Evolutionary conservation across 2,329 filamentous ascomycete genomes (phyloP).

Genomic region (Cordyceps tenuipes): DNA sequence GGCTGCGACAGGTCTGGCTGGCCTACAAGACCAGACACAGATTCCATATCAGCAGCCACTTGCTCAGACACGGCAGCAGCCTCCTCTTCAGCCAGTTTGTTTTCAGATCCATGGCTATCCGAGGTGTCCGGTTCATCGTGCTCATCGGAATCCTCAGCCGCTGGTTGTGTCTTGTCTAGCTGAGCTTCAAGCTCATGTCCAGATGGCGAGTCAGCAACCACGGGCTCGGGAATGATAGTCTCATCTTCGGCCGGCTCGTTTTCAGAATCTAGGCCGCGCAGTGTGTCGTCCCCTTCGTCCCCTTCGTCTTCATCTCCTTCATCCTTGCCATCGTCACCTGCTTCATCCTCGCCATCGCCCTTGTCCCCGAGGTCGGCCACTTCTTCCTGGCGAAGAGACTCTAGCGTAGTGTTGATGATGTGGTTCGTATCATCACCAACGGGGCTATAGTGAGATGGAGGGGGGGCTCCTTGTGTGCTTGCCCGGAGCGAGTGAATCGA

Average conservation of each 20-base stretch:
- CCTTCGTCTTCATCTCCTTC: conserved; percentile 2
- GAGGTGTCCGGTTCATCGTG: neutral
- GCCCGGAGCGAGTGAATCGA: conserved; percentile 44
- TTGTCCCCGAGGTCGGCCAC: conserved; percentile 15
- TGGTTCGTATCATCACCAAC: conserved; percentile 48
- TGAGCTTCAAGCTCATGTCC: neutral
- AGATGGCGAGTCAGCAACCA: neutral
- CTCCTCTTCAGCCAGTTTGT: neutral
- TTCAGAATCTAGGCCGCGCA: conserved; percentile 6
- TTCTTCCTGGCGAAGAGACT: conserved; percentile 35
- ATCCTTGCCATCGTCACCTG: conserved; percentile 10
- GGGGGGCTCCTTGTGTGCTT: conserved; percentile 27
- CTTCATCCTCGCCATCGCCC: conserved; percentile 5
- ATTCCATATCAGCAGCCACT: neutral
- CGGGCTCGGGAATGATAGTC: neutral
- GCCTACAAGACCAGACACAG: neutral
- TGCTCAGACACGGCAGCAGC: neutral
- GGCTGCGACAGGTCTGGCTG: neutral
- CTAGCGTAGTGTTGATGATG: conserved; percentile 48
- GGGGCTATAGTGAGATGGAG: conserved; percentile 29
- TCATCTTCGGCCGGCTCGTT: neutral
- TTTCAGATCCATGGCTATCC: conserved; percentile 3
- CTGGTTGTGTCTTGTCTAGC: neutral
- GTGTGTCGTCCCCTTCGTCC: conserved; percentile 11
- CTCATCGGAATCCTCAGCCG: neutral